Evolutionary conservation across 139 green algal genomes (phyloP), one percentile per base, ranked within the genome.

Genomic region (Coelastrella sp.): DNA sequence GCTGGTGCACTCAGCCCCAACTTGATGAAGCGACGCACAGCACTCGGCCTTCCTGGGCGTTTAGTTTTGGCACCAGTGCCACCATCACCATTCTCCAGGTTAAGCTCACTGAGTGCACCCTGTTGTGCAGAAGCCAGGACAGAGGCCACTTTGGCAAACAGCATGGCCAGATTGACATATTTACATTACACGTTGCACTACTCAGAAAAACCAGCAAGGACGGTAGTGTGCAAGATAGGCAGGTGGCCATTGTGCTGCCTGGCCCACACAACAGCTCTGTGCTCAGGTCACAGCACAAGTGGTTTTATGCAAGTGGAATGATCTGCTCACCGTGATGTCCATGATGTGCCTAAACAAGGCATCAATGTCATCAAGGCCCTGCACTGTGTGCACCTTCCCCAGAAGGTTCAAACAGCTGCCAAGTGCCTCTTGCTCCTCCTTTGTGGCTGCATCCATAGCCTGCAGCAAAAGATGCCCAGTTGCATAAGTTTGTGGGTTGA

Each of bases 341-440:
- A 87, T 58, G 58, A 87, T 58, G 35, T n/a, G 56, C 49, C 91
- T 78, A 76, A 98, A 61, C 58, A 97, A 98, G 19, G 95, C 93
- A 7, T 90, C 95, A 70, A 98, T 76, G 49, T 96, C 76, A 22
- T 86, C 94, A 19, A 94, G 72, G 19, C 20, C 90, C 7, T 96
- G 63, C 22, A n/a, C 63, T 17, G 63, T 91, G 76, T 70, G 60
- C 22, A 79, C 22, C 35, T 66, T 80, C 19, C 65, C 8, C 35
- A 88, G 68, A 73, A 59, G 56, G 14, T 83, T 58, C 0, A 84
- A n/a, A 63, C 85, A 90, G 19, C 12, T 76, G 6, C 49, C n/a
- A 11, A 90, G 27, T 6, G 6, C 24, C 6, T 90, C 85, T n/a
- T 78, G 63, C 59, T 90, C 85, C 10, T 76, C 58, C 3, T 90